A percentile compares a stretch with the other conserved stretches of the same genome.
Conservation (phyloP, 345 rosid species). For the Noccaea caerulescens region DNA sequence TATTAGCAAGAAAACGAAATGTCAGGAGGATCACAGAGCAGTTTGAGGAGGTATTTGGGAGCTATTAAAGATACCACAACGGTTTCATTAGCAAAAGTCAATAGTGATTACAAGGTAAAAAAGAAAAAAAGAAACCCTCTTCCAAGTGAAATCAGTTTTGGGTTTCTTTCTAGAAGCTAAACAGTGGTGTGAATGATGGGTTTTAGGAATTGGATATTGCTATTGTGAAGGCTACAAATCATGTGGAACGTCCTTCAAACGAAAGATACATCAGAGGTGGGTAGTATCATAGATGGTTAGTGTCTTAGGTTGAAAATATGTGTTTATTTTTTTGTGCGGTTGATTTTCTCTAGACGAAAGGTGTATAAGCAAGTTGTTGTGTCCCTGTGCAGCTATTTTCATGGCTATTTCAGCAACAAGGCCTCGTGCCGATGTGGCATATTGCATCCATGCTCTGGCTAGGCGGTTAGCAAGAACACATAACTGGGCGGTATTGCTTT, state of each 20-base stretch:
- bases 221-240: conserved; percentile 95
- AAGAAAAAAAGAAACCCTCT: background rate
- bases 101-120: conserved; percentile 90
- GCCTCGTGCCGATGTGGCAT: conserved; percentile 99
- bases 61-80: conserved; percentile 96
- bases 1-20: conserved; percentile 48
- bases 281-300: conserved; percentile 37
- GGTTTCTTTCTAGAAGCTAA: conserved; percentile 10
- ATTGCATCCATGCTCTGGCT: conserved; percentile 92
- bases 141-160: background rate
- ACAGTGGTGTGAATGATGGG: conserved; percentile 8
- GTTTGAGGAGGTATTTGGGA: conserved; percentile 94
- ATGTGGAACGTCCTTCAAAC: conserved; percentile 87
- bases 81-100: conserved; percentile 96
- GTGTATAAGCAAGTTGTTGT: background rate
- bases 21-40: conserved; percentile 85
- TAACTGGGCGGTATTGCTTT: conserved; percentile 85
- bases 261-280: conserved; percentile 86
- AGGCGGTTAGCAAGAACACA: conserved; percentile 84
- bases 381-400: conserved; percentile 76
- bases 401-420: conserved; percentile 93
- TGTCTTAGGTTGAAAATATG: conserved; percentile 1
- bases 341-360: background rate
- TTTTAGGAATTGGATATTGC: conserved; percentile 92
- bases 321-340: background rate